Evolutionary conservation across 192 early-diverging fungal genomes (phyloP).

Genomic region (Linderina pennispora): DNA sequence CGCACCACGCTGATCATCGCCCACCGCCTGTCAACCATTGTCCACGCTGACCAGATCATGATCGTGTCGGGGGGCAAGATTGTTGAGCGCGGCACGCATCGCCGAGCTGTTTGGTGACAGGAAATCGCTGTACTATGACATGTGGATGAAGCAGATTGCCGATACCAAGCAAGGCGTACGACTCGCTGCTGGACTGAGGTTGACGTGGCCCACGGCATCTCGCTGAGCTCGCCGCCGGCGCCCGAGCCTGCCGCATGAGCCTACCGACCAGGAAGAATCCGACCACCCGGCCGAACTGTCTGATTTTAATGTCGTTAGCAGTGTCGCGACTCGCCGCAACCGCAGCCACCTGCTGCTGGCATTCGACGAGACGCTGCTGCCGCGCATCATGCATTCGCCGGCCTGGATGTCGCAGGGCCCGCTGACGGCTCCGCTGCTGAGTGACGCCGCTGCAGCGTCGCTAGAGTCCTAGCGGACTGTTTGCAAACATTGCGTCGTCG

Average conservation of each 20-base stretch:
- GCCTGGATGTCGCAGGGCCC: constrained; percentile 25
- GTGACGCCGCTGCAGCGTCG: no score
- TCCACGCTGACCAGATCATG: constrained; percentile 80
- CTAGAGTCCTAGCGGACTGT: no score
- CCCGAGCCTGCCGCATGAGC: no score
- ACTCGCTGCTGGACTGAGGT: constrained; percentile 25
- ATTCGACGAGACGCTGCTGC: constrained; percentile 9
- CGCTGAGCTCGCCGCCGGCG: no score
- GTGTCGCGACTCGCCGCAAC: no score
- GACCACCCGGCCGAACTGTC: no score
- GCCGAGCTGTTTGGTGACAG: constrained; percentile 58
- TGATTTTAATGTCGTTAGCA: no score
- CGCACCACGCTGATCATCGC: constrained; percentile 86
- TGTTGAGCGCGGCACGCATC: constrained; percentile 80
- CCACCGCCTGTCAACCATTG: constrained; percentile 79
- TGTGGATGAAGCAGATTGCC: constrained; percentile 88
- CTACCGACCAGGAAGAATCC: no score
- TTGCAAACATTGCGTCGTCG: background rate
- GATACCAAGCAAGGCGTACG: constrained; percentile 48
- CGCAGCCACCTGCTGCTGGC: constrained; percentile 8
- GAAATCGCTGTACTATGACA: constrained; percentile 67
- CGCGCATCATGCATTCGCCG: constrained; percentile 18
- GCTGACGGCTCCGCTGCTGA: constrained; percentile 23
- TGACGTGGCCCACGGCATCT: no score
- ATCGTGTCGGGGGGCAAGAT: constrained; percentile 77